Percentiles rank a stretch among this genome's conserved stretches.
These are phyloP conservation scores for Insectozyma bohioensis DNA, from an alignment of 1,139 yeast species.

Conservation along the genomic window DNA sequence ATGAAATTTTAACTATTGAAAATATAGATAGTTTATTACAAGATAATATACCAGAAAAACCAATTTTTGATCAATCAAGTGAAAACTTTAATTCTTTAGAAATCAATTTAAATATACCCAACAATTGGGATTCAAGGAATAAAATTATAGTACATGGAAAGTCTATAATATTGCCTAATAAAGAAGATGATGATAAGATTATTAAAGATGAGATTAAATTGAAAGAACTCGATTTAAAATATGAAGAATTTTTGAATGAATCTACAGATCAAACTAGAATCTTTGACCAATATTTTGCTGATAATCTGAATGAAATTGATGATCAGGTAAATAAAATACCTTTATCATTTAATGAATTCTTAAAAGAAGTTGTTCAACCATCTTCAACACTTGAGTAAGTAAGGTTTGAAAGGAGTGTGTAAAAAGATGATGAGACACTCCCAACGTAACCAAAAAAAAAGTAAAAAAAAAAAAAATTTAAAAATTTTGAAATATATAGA, in stretches of 20 bases:
- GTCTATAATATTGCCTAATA: slow-evolving; percentile 20
- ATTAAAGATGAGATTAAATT: slow-evolving; percentile 15
- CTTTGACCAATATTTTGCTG: not conserved
- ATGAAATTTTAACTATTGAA: slow-evolving; percentile 10
- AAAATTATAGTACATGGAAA: slow-evolving; percentile 48
- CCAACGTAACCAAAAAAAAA: slow-evolving; percentile 1
- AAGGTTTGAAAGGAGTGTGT: too few relatives aligned
- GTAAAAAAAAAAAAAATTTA: not conserved
- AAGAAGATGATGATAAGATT: slow-evolving; percentile 16
- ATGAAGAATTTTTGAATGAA: slow-evolving; percentile 8
- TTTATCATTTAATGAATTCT: not conserved
- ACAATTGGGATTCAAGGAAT: slow-evolving; percentile 50
- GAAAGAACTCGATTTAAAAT: slow-evolving; percentile 7
- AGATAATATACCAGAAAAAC: slow-evolving; percentile 8
- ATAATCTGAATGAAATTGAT: not conserved
- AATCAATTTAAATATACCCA: slow-evolving; percentile 41
- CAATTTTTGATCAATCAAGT: slow-evolving; percentile 10
- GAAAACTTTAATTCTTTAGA: slow-evolving; percentile 2
- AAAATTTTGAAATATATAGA: not conserved
- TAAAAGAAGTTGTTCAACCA: too few relatives aligned
- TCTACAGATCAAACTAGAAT: not conserved
- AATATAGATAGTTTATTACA: slow-evolving; percentile 6
- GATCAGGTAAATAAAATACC: not conserved
- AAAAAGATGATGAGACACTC: too few relatives aligned
- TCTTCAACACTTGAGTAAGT: not conserved